Percentiles rank a stretch among this genome's conserved stretches.
These are phyloP conservation scores for Fusarium xyrophilum DNA, from an alignment of 2,329 filamentous ascomycete species.

Conservation along the genomic window DNA sequence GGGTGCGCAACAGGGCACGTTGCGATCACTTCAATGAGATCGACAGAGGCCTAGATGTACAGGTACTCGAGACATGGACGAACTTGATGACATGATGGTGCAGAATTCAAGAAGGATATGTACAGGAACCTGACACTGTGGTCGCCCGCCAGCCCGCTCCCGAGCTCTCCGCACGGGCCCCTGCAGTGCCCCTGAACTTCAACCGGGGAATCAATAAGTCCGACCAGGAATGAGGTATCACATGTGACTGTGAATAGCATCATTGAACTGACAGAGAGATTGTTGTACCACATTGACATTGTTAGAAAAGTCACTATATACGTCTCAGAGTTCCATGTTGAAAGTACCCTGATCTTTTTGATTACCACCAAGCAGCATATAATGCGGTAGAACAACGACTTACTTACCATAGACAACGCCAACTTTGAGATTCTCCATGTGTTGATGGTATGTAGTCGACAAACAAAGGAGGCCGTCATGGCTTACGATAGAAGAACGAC, in stretches of 20 bases:
- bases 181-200: conserved; percentile 25
- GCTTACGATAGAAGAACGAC: background rate
- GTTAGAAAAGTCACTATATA: background rate
- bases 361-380: background rate
- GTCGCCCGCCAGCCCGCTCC: conserved; percentile 18
- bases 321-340: background rate
- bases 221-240: conserved; percentile 7
- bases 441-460: background rate
- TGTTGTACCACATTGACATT: background rate
- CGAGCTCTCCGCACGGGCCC: conserved; percentile 30
- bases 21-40: conserved; percentile 31
- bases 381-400: background rate
- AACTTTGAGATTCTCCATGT: background rate
- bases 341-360: too few relatives aligned
- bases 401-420: background rate
- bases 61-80: background rate
- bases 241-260: conserved; percentile 21
- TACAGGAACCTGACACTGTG: conserved; percentile 13
- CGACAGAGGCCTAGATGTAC: conserved; percentile 16
- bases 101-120: background rate
- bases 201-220: conserved; percentile 29
- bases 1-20: conserved; percentile 30
- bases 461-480: background rate
- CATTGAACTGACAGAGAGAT: background rate
- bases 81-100: background rate